These are phyloP conservation scores for Dendrobium chrysotoxum DNA, from an alignment of 106 monocot species.

Conservation along the genomic window DNA sequence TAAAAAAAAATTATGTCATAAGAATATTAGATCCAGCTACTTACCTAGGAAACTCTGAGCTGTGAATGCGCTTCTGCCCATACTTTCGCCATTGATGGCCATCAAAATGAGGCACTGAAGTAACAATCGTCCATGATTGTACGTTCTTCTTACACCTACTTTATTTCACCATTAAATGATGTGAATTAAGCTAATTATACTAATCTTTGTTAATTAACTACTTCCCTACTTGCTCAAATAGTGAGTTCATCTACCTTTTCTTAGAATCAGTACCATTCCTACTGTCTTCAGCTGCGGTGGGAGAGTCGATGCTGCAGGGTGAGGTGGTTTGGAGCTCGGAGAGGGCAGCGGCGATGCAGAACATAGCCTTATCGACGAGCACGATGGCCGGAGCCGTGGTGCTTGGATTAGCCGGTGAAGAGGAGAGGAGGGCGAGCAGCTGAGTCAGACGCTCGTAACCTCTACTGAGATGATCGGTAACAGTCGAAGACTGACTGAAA, in stretches of 20 bases:
- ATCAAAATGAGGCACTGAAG: conserved; percentile 2
- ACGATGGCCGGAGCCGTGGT: not conserved
- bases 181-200: too few species aligned
- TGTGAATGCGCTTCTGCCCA: conserved; percentile 11
- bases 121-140: not conserved
- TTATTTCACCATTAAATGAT: too few species aligned
- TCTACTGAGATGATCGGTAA: not conserved
- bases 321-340: not conserved
- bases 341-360: not conserved
- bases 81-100: conserved; percentile 15
- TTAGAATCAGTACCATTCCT: not conserved
- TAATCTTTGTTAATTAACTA: too few species aligned
- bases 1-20: not conserved
- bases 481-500: not conserved
- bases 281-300: not conserved
- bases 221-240: too few species aligned
- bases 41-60: conserved; percentile 2
- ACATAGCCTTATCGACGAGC: not conserved
- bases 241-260: not conserved
- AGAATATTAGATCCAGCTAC: not conserved
- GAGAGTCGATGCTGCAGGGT: not conserved
- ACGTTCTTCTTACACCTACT: too few species aligned
- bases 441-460: conserved; percentile 2
- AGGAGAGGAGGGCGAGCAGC: conserved; percentile 1
- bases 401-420: not conserved